Percentiles rank a stretch among this genome's conserved stretches.
phyloP scores from a whole-genome alignment of 208 protist species.

The Acanthamoeba rhysodes region DNA sequence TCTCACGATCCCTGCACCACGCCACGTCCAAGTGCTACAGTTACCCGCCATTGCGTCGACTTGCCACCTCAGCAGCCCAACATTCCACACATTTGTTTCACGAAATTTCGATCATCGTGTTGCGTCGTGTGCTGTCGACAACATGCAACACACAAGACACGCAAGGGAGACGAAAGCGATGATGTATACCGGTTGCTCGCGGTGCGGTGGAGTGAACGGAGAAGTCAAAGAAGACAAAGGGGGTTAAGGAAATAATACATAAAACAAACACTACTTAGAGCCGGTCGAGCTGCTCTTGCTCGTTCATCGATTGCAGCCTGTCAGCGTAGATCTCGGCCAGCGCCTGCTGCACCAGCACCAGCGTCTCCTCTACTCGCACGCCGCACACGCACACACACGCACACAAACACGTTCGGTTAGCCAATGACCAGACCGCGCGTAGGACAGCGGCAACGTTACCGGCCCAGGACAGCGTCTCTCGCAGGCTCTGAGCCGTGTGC shows the following conservation, averaged over 20 bases:
- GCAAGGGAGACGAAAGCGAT: neutral
- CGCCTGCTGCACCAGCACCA: constrained; percentile 22
- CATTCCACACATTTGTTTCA: neutral
- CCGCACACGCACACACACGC: neutral
- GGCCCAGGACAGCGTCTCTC: constrained; percentile 37
- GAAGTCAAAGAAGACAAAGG: too few species aligned
- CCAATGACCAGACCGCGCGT: neutral
- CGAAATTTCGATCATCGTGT: constrained; percentile 11
- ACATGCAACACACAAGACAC: too few species aligned
- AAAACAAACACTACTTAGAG: neutral
- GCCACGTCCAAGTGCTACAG: neutral
- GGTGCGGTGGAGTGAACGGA: neutral
- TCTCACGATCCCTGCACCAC: too few species aligned
- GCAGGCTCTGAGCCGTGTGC: neutral
- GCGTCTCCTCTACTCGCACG: neutral
- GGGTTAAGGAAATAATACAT: too few species aligned
- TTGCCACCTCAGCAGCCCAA: neutral
- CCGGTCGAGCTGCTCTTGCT: neutral
- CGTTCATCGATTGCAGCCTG: neutral
- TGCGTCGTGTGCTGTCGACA: too few species aligned
- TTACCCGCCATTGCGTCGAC: neutral
- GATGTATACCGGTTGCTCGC: too few species aligned
- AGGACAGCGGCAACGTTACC: neutral
- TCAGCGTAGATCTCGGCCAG: constrained; percentile 38
- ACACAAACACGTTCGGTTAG: too few species aligned